Base-by-base conservation (phyloP, 148 eudicot genomes). In the Arbutus unedo region DNA sequence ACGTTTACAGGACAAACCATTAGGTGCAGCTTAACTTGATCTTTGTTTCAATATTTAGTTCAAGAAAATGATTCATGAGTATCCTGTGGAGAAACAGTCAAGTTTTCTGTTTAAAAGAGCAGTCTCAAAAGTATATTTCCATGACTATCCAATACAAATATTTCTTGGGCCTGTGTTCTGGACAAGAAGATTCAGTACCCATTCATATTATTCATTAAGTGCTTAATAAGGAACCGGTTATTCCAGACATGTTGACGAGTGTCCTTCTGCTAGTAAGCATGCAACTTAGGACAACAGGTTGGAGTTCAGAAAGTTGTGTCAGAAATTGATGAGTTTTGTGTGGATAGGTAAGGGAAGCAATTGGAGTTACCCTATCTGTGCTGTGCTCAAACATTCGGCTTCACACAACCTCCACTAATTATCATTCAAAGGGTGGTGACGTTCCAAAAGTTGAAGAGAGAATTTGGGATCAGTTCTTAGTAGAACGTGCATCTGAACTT, bases 261-360 rank as follows among this genome's bases (percentile, higher is more conserved):
- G 3, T 48, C n/a, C 14, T 59, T 45, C 54, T 9, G 50, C 68
- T 57, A 19, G 49, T 79, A 44, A 31, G 45, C 51, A 19, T 79
- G 73, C 43, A 73, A 10, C 38, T n/a, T 66, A 57, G 77, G 74
- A 38, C 51, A 8, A 21, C 31, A 47, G 68, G 68, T 4, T 31
- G 38, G 38, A 47, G 23, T 77, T n/a, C 56, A 44, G 14, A 49
- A 23, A 64, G 55, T 41, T 77, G 41, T 50, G n/a, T 79, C 64
- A 11, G 38, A 74, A 73, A 38, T 18, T 84, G 57, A 81, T 59
- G n/a, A 67, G 81, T 74, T 73, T 79, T 74, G 49, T 75, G 56
- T 83, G 82, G 79, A 82, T 88, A 96, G 99, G 99, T 96, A 82
- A 91, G 99, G 87, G 99, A 96, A 92, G 92, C 97, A 53, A 90